Base-by-base conservation (phyloP, 1,139 yeast genomes). In the Lodderomyces beijingensis region DNA sequence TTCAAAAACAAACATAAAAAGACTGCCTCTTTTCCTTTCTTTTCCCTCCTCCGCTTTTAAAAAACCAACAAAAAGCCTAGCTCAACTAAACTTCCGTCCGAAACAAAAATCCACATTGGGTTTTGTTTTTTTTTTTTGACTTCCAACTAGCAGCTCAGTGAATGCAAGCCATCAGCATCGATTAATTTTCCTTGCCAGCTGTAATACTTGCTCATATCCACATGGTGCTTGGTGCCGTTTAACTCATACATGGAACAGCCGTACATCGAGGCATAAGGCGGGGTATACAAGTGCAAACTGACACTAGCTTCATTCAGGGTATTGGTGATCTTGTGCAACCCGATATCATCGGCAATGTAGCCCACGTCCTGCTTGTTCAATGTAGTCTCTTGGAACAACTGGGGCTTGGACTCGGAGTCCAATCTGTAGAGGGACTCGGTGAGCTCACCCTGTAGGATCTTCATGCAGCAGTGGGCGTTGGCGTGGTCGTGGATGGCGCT, bases 401-500 rank as follows among this genome's bases (percentile, higher is more conserved):
- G 40, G 14, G 56, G 59, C 34, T 55, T 62, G 4, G 37, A 28
- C 7, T 10, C 24, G 2, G 41, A 43, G 1, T 86, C 85, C 44
- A 71, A 56, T 25, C 72, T 75, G 47, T 77, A 81, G 21, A 79
- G 59, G 5, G 74, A 68, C 55, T 82, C 91, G 16, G 60, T 59
- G 31, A 83, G 61, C 24, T 62, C 55, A 3, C 91, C 91, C 44
- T 74, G 65, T 37, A 82, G 59, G 27, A 82, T 62, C 57, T 82
- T 82, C 74, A 76, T 74, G 42, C 75, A 70, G 46, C 80, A 76
- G 51, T 83, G 89, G 12, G 89, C 88, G 38, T 76, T 70, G 20
- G 89, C 86, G 46, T 82, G 91, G 55, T 80, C 88, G 50, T 83
- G 91, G 40, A 82, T 77, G 31, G 79, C 71, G 26, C 85, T 77